These are phyloP conservation scores for Aspergillus olivimuriae DNA, from an alignment of 495 filamentous ascomycete genomes.

Conservation along the genomic window DNA sequence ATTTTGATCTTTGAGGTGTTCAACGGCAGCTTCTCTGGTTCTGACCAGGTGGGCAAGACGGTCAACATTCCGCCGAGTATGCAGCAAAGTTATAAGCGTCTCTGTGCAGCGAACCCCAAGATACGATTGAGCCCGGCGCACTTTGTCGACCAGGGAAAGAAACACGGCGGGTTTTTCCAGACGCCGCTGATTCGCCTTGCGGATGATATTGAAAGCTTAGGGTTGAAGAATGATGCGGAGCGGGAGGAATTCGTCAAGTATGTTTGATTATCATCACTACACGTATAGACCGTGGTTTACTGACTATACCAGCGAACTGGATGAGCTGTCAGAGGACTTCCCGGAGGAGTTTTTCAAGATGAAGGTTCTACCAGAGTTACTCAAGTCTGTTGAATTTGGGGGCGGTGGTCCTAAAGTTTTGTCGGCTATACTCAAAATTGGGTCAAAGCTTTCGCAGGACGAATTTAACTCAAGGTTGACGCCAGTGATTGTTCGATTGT, in stretches of 20 bases:
- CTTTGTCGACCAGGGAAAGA: conserved; percentile 84
- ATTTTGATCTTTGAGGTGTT: conserved; percentile 85
- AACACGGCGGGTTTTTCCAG: conserved; percentile 82
- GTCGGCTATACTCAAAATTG: conserved; percentile 79
- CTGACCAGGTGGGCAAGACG: conserved; percentile 73
- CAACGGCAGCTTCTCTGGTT: conserved; percentile 66
- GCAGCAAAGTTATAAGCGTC: conserved; percentile 81
- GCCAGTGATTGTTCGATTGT: conserved; percentile 81
- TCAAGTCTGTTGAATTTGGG: conserved; percentile 96
- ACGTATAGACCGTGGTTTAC: neutral
- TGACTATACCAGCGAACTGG: conserved; percentile 58
- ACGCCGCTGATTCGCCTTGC: conserved; percentile 85
- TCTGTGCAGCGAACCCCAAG: conserved; percentile 85
- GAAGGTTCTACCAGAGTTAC: conserved; percentile 90
- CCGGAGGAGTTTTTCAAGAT: conserved; percentile 97
- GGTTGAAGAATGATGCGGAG: conserved; percentile 77
- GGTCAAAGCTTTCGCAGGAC: conserved; percentile 75
- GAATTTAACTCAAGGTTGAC: conserved; percentile 82
- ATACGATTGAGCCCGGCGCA: conserved; percentile 73
- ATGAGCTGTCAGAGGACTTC: conserved; percentile 83
- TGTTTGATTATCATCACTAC: conserved; percentile 18
- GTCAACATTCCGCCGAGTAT: conserved; percentile 83
- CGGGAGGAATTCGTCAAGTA: conserved; percentile 80
- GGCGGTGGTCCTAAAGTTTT: conserved; percentile 94
- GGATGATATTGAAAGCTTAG: conserved; percentile 86